Evolutionary conservation across 495 filamentous ascomycete genomes (phyloP), one percentile per base, ranked within the genome.

Genomic region (Penicillium roqueforti): DNA sequence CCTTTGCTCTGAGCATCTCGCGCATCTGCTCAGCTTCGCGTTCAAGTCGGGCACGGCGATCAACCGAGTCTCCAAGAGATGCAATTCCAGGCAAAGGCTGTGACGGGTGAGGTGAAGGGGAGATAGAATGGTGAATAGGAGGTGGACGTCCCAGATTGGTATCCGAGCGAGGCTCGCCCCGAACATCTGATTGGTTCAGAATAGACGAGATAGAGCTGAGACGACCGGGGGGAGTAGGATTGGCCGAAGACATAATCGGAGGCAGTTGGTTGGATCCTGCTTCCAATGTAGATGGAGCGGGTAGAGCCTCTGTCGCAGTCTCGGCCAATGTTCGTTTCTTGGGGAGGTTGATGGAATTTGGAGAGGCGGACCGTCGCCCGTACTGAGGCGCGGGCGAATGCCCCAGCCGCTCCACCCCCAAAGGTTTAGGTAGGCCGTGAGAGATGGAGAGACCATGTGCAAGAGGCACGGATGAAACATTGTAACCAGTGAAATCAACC

Each of bases 141-240:
- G 65, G 69, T 32, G 72, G 63, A 1, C 68, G 66, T 28, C 61
- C 57, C 31, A 78, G 47, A 18, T 80, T 68, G 2, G 74, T 74
- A 51, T 83, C 80, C 25, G 81, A 61, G 0, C 72, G 76, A 9
- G 77, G 67, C n/a, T 80, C 74, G 19, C 72, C 69, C 22, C 67
- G 70, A 29, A 56, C 53, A 41, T 63, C 58, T 2, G 69, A 37
- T 26, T 71, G 83, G 54, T 92, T 92, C 25, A 95, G 72, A 40
- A 95, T 87, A 3, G 88, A 89, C 29, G 83, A 90, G 44, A 93
- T 93, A 2, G 87, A 91, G 44, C 84, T 87, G 1, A 91, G 70
- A 4, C 89, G 82, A 46, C 69, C 69, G 3, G 75, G 71, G 10
- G 73, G 71, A 14, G 73, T 66, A 1, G 71, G 67, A 32, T 78